Evolutionary conservation across 805 yeast species (phyloP).

Genomic region (Candida argentea): DNA sequence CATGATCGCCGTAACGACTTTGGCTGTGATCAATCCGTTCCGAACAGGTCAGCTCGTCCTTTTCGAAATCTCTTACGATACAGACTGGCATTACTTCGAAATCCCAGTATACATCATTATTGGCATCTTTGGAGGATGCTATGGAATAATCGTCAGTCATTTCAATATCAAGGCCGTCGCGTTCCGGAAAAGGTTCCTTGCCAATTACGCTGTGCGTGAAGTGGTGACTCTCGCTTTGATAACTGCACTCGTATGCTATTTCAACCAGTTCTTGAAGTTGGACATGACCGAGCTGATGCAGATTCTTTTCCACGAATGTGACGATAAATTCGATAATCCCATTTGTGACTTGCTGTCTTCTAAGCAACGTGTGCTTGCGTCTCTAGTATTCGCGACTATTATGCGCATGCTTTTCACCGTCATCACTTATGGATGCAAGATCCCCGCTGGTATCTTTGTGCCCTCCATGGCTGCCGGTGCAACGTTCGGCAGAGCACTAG

Average conservation of each 20-base stretch:
- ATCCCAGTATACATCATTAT: conserved; percentile 66
- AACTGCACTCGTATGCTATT: conserved; percentile 72
- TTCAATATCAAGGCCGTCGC: conserved; percentile 68
- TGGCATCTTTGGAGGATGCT: conserved; percentile 87
- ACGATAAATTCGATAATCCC: conserved; percentile 29
- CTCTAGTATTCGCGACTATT: conserved; percentile 61
- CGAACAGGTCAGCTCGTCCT: conserved; percentile 90
- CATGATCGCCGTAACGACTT: conserved; percentile 71
- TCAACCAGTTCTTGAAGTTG: conserved; percentile 65
- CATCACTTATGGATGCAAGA: conserved; percentile 83
- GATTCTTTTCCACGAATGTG: conserved; percentile 76
- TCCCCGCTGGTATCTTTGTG: conserved; percentile 96
- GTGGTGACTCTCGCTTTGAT: conserved; percentile 55
- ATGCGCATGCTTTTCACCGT: conserved; percentile 64
- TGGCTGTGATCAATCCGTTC: conserved; percentile 81
- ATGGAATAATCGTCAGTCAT: conserved; percentile 70
- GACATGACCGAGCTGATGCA: conserved; percentile 98
- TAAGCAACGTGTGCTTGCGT: conserved; percentile 30
- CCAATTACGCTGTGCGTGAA: conserved; percentile 54
- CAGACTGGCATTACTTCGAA: conserved; percentile 80
- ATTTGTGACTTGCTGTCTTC: conserved; percentile 25
- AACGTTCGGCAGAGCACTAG: conserved; percentile 81
- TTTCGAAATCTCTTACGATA: conserved; percentile 83
- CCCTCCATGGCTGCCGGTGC: conserved; percentile 98
- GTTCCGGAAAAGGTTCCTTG: conserved; percentile 63